Evolutionary conservation across 2,329 filamentous ascomycete genomes (phyloP), one percentile per base, ranked within the genome.

Genomic region (Nemania sp.): DNA sequence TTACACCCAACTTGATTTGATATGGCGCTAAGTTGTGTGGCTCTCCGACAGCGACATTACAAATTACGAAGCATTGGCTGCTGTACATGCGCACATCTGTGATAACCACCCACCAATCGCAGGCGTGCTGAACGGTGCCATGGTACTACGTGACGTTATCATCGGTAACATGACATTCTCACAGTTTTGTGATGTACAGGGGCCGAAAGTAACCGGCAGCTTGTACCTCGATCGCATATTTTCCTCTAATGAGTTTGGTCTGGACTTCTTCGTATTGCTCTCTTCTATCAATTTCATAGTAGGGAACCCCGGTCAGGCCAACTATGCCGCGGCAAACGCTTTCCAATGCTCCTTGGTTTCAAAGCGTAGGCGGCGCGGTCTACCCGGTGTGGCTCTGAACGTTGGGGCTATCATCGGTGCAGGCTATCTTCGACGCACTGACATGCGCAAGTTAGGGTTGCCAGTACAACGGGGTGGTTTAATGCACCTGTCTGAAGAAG

Each of bases 221-320:
- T 26, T 28, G 9, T 19, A 42, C 12, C 37, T 53, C 2, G 37
- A 53, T 30, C 14, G 19, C 5, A 14, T 53, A 2, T 53, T 53
- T 42, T n/a, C n/a, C n/a, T n/a, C n/a, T n/a, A 9, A 17, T 20
- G 30, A 53, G 19, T 12, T 28, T 2, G 30, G 59, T 14, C 54
- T 70, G 2, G 68, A 72, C 49, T 73, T 76, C 57, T 72, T 75
- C 60, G 52, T 75, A 19, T 41, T 68, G 19, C 57, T 66, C 40
- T 62, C 59, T 1, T 71, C 68, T 8, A 45, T 66, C 20, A 61
- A 56, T 1, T 62, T 60, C 15, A 54, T 68, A 3, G 22, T 68
- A 6, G 69, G 67, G 1, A 58, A 60, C n/a, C 26, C 52, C 3
- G 60, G 56, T 1, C 69, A 72, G 46, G 59, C 64, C 36, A 72